Percentiles rank a stretch among this genome's conserved stretches.
Evolutionary conservation across 169 alveolate species (phyloP).

Genomic region (Cryptosporidium baileyi): DNA sequence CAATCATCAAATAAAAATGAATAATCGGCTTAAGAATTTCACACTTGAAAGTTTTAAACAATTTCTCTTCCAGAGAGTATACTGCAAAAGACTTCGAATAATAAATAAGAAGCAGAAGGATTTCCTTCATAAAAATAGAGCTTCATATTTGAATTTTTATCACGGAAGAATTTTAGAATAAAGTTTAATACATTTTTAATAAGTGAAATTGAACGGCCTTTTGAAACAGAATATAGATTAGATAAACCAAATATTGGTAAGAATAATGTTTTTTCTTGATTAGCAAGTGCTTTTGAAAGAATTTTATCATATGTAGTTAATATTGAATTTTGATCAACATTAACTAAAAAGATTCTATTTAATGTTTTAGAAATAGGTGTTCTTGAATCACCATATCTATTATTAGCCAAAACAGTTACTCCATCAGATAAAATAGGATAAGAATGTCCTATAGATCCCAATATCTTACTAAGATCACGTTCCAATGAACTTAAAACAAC

Average conservation of each 20-base stretch:
- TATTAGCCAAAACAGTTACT: conserved; percentile 12
- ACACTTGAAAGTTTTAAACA: not conserved
- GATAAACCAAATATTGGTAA: not conserved
- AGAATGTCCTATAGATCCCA: not conserved
- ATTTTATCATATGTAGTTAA: not conserved
- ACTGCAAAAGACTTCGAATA: not conserved
- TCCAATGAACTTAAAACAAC: not conserved
- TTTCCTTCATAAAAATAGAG: conserved; percentile 11
- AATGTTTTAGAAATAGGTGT: not conserved
- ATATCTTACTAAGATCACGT: not conserved
- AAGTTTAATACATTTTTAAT: not conserved
- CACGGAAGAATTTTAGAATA: not conserved
- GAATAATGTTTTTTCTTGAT: not conserved
- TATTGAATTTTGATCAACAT: not conserved
- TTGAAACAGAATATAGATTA: not conserved
- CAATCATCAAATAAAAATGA: no score
- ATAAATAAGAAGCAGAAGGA: not conserved
- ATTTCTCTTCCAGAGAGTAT: conserved; percentile 37
- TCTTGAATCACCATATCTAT: not conserved
- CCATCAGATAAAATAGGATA: not conserved
- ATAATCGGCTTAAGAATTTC: not conserved
- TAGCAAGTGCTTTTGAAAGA: not conserved
- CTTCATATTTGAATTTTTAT: not conserved
- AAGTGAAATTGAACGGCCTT: not conserved
- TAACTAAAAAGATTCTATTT: not conserved